Percentiles rank a stretch among this genome's conserved stretches.
These are phyloP conservation scores for Hypoxylon sp. DNA, from an alignment of 2,329 filamentous ascomycete genomes.

Conservation along the genomic window DNA sequence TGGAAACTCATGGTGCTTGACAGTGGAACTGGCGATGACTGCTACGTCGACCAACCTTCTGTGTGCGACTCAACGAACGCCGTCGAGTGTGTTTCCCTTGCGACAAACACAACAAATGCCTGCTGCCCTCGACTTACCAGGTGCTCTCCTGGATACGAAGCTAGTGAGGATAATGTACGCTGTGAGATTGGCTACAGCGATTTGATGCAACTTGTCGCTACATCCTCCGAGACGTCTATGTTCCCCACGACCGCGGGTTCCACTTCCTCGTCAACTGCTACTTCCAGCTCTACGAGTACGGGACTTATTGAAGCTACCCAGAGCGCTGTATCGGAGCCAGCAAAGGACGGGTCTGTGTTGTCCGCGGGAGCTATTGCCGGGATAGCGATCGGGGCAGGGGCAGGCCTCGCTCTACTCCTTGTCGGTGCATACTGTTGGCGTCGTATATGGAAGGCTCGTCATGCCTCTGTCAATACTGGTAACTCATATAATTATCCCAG, in stretches of 20 bases:
- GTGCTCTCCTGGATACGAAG: neutral
- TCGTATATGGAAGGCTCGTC: neutral
- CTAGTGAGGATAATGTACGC: neutral
- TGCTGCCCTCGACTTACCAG: slow-evolving; percentile 3
- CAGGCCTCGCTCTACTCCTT: neutral
- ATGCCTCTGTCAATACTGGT: neutral
- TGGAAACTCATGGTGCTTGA: neutral
- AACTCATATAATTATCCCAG: no score
- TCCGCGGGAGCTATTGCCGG: slow-evolving; percentile 1
- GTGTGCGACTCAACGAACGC: neutral
- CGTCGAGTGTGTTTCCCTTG: slow-evolving; percentile 1
- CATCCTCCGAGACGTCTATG: neutral
- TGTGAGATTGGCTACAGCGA: slow-evolving; percentile 8
- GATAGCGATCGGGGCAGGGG: neutral
- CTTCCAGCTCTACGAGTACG: neutral
- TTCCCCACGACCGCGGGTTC: neutral
- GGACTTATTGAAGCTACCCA: neutral
- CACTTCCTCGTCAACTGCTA: neutral
- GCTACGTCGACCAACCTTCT: slow-evolving; percentile 9
- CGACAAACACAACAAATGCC: neutral
- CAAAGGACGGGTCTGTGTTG: neutral
- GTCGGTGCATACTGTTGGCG: neutral
- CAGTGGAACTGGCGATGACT: slow-evolving; percentile 4
- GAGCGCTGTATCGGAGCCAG: neutral
- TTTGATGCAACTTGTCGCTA: slow-evolving; percentile 12